Evolutionary conservation across 768 basidiomycete genomes (phyloP), one percentile per base, ranked within the genome.

Genomic region (Auricularia heimuer): DNA sequence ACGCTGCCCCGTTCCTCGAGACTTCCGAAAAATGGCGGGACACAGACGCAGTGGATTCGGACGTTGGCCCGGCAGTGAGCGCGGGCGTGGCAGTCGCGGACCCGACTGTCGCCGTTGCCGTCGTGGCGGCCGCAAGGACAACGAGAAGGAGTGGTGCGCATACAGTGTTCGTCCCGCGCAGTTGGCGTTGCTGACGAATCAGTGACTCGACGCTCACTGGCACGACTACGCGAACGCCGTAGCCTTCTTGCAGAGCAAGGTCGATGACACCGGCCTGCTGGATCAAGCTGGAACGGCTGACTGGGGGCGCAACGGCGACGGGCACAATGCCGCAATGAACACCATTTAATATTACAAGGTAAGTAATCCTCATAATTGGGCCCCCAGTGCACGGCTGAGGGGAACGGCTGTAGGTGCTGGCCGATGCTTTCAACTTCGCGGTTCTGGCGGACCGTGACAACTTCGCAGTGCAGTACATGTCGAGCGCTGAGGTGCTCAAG

Each of bases 121-220:
- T 71, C 90, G 96, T 71, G 97, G 96, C 65, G 92, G 92, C 66
- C 93, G 94, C 83, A 98, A 97, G 83, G 97, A 99, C 74, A 96
- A 98, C 78, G 97, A 98, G 81, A 98, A 98, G 83, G 97, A 98
- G 78, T 98, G 97, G 96, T 97, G 76, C 77, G 82, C 77, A 36
- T 0, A 29, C 24, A 39, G 4, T 36, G 11, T 35, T n/a, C 11
- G 39, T 24, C 1, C 51, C 61, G 54, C 36, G 11, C 2, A 2
- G 10, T 12, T 14, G 14, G 11, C 3, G 37, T 1, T 61, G 24
- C 29, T 33, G 3, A 3, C 18, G 56, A 21, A 65, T 33, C 8
- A 29, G 3, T 85, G 83, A 83, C 68, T 85, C n/a, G 66, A 78
- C 65, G 71, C 61, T 6, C 72, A 82, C 3, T 86, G 84, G 83